Evolutionary conservation across 768 basidiomycete genomes (phyloP).

Genomic region (Pisolithus tinctorius): DNA sequence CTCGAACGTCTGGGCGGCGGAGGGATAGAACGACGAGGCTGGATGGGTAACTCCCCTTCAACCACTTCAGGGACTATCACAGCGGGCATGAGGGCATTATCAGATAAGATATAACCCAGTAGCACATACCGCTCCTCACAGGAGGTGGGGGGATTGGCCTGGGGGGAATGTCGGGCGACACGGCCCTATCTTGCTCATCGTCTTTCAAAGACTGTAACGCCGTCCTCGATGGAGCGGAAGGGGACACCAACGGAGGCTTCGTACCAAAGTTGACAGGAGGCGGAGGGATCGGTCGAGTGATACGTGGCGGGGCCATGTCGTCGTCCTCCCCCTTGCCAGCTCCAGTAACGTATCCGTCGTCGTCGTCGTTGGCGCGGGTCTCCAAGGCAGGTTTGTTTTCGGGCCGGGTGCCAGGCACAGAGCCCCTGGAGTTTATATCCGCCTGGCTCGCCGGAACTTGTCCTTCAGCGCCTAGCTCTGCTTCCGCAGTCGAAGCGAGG

Average conservation of each 20-base stretch:
- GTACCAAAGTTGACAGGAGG: slow-evolving; percentile 26
- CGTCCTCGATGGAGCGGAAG: slow-evolving; percentile 11
- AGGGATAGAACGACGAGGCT: slow-evolving; percentile 14
- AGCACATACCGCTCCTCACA: slow-evolving; percentile 20
- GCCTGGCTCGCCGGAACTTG: background rate
- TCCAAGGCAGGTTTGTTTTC: background rate
- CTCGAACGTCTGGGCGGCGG: slow-evolving; percentile 22
- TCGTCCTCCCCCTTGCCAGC: slow-evolving; percentile 12
- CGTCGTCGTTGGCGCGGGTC: slow-evolving; percentile 9
- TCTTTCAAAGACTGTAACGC: slow-evolving; percentile 7
- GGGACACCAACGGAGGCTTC: slow-evolving; percentile 8
- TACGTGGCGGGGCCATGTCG: slow-evolving; percentile 26
- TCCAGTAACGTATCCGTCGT: background rate
- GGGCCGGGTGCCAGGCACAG: background rate
- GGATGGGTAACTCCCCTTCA: slow-evolving; percentile 8
- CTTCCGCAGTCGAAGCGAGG: background rate
- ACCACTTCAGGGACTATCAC: slow-evolving; percentile 7
- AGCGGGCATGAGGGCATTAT: slow-evolving; percentile 3
- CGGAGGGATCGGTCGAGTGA: slow-evolving; percentile 25
- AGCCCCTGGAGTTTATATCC: background rate
- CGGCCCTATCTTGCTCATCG: slow-evolving; percentile 19
- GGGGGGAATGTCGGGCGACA: slow-evolving; percentile 25
- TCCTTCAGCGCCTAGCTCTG: background rate
- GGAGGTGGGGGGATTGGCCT: slow-evolving; percentile 24
- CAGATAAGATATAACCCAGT: background rate